A percentile compares a stretch with the other conserved stretches of the same genome.
Evolutionary conservation across 805 yeast species (phyloP).

Genomic region (Myxozyma lipomycoides): DNA sequence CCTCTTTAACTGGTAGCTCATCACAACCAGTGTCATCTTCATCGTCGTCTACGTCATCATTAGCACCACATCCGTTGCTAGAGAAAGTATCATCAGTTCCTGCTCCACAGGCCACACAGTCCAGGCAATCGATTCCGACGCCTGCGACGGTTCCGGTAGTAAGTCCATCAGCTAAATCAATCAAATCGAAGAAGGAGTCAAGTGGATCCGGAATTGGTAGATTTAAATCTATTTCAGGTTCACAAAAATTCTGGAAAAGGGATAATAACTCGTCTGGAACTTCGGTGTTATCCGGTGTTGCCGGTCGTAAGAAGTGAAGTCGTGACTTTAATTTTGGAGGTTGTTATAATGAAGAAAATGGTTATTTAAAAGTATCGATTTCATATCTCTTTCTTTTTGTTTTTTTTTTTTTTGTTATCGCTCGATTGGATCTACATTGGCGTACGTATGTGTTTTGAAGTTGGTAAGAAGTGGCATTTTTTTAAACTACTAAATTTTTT

Average conservation of each 20-base stretch:
- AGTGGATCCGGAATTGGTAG: conserved; percentile 16
- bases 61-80: conserved; percentile 12
- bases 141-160: not conserved
- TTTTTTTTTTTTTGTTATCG: not conserved
- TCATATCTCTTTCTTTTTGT: not conserved
- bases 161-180: not conserved
- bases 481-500: too few species aligned
- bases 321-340: too few species aligned
- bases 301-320: conserved; percentile 1
- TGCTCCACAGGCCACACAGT: not conserved
- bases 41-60: conserved; percentile 5
- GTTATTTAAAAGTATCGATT: too few species aligned
- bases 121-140: not conserved
- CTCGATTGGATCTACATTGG: not conserved
- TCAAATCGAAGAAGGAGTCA: conserved; percentile 23
- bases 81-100: not conserved
- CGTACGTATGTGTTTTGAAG: too few species aligned
- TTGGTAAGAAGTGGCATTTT: too few species aligned
- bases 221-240: conserved; percentile 16
- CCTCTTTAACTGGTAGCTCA: not conserved
- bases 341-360: too few species aligned
- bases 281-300: not conserved
- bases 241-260: conserved; percentile 25
- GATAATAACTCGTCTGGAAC: conserved; percentile 2
- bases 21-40: conserved; percentile 1